Base-by-base conservation (phyloP, 2,329 filamentous ascomycete genomes). In the Aspergillus tamarii region DNA sequence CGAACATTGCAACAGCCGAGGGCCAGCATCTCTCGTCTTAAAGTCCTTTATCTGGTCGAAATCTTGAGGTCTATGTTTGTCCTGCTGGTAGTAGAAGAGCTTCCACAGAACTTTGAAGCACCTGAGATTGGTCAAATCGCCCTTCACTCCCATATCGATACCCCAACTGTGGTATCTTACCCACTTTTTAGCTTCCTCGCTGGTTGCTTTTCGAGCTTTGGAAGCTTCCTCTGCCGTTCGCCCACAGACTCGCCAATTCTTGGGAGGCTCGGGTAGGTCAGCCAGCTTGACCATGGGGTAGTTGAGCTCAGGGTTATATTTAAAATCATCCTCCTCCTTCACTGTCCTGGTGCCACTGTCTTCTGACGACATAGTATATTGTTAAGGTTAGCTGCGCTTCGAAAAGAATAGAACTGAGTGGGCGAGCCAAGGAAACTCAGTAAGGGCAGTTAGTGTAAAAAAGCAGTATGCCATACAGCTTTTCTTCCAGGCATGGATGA, bases 111-210 rank as follows among this genome's bases (percentile, higher is more conserved):
- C 46, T 23, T 5, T 52, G 16, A 67, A 8, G 2, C 60, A 60
- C 23, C 57, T 45, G 7, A 30, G 6, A 30, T 63, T 66, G 26
- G 65, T 54, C 14, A 8, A 9, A 21, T 53, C 12, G 19, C 28
- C 30, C 8, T n/a, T 2, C 10, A 60, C 14, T 1, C 60, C 57
- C 50, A 60, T 62, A 14, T 70, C 57, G 2, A 75, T 70, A 10
- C 74, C 75, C 73, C 73, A 77, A 30, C 69, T 69, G 59, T 73
- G 66, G 36, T 70, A 67, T 3, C 62, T 60, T 4, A 66, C 41
- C 53, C 70, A 55, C 1, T 53, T 48, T 12, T 60, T 43, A 4
- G 66, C n/a, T 10, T 55, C 32, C n/a, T 23, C n/a, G 21, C 32
- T 39, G 34, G 19, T 55, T 36, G 32, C 32, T 39, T 55, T 55